These are phyloP conservation scores for Exutisphaerella laricina DNA, from an alignment of 2,329 filamentous ascomycete genomes.

Conservation along the genomic window DNA sequence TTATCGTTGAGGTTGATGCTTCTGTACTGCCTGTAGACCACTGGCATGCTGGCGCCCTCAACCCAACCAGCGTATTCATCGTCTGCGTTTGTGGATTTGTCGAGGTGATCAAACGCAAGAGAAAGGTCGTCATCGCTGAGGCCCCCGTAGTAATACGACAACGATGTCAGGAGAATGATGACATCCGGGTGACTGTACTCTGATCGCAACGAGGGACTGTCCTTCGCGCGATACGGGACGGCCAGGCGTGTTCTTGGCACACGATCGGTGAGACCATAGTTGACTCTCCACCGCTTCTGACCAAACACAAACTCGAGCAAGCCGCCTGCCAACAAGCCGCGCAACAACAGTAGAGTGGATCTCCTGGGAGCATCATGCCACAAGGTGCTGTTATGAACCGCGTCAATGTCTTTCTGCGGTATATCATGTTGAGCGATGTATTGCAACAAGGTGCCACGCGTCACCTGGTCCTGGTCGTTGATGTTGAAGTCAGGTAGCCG, in stretches of 20 bases:
- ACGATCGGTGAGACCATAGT: constrained; percentile 47
- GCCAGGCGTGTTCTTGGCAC: constrained; percentile 50
- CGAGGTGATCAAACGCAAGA: constrained; percentile 19
- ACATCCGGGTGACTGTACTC: constrained; percentile 68
- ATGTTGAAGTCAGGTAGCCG: constrained; percentile 20
- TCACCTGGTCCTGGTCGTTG: constrained; percentile 7
- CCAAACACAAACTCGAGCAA: constrained; percentile 56
- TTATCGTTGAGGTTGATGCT: constrained; percentile 28
- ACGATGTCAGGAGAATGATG: constrained; percentile 57
- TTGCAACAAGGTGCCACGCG: constrained; percentile 11
- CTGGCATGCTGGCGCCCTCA: constrained; percentile 14
- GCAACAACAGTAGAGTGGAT: constrained; percentile 46
- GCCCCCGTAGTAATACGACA: constrained; percentile 63
- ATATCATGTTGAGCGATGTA: constrained; percentile 18
- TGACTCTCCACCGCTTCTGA: constrained; percentile 62
- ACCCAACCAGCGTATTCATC: constrained; percentile 27
- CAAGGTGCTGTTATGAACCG: constrained; percentile 13
- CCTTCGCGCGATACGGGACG: constrained; percentile 63
- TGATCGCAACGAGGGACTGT: constrained; percentile 54
- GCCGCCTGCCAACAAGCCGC: constrained; percentile 57
- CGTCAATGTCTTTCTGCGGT: not conserved
- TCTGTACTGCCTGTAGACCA: constrained; percentile 16
- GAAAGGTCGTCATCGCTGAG: constrained; percentile 45
- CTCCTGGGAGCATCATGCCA: constrained; percentile 24
- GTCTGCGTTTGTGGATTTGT: constrained; percentile 24